Evolutionary conservation across 176 grass and related monocot species (phyloP).

Genomic region (Pontederia crassipes): DNA sequence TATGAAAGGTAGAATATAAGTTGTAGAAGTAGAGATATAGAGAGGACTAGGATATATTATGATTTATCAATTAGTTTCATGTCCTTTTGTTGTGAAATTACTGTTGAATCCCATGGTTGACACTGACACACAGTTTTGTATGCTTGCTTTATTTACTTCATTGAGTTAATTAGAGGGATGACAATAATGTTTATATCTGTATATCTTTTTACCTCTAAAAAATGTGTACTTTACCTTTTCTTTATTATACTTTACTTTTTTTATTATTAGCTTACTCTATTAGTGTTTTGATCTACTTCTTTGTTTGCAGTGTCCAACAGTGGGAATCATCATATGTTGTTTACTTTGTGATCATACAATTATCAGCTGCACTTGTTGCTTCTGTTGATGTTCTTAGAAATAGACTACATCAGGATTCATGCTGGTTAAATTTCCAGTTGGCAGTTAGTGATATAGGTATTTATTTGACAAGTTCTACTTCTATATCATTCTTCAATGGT

Average conservation of each 20-base stretch:
- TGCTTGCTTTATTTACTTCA: too few species aligned
- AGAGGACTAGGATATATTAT: too few species aligned
- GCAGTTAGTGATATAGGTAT: constrained; percentile 71
- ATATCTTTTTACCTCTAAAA: constrained; percentile 17
- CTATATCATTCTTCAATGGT: not conserved
- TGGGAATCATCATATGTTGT: constrained; percentile 69
- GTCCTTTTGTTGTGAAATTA: too few species aligned
- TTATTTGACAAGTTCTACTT: constrained; percentile 2
- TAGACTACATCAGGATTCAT: constrained; percentile 71
- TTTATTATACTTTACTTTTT: too few species aligned
- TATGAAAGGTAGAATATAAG: too few species aligned
- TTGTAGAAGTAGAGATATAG: too few species aligned
- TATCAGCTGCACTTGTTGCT: constrained; percentile 61
- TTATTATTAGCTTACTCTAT: not conserved
- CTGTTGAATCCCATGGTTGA: too few species aligned
- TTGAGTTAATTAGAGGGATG: too few species aligned
- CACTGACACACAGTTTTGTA: too few species aligned
- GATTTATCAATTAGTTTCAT: too few species aligned
- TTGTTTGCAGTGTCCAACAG: constrained; percentile 66
- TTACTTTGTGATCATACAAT: constrained; percentile 70
- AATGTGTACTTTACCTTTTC: not conserved
- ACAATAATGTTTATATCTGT: constrained; percentile 6
- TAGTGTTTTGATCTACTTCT: constrained; percentile 22
- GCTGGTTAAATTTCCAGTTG: constrained; percentile 62
- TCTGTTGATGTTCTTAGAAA: constrained; percentile 61